Percentiles rank a stretch among this genome's conserved stretches.
These are phyloP conservation scores for Malus domestica DNA, from an alignment of 306 rosid species.

Conservation along the genomic window DNA sequence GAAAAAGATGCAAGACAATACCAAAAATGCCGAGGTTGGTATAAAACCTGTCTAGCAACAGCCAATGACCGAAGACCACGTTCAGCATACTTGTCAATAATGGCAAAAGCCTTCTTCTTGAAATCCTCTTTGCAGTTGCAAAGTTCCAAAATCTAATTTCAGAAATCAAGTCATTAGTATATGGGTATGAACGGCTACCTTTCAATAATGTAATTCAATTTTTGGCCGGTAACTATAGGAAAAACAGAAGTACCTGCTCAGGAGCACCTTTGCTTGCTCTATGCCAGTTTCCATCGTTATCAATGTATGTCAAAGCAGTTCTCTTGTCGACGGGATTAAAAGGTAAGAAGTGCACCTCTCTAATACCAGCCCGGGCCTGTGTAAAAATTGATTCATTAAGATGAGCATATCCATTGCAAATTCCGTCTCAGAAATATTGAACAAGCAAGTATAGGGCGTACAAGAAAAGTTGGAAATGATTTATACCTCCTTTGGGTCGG, in stretches of 20 bases:
- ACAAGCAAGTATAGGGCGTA: not conserved
- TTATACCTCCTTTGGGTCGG: constrained; percentile 92
- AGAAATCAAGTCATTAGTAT: constrained; percentile 17
- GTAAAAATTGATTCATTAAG: not conserved
- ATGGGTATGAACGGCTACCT: not conserved
- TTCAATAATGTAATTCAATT: not conserved
- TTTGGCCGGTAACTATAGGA: not conserved
- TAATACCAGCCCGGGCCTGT: constrained; percentile 86
- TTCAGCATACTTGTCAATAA: constrained; percentile 90
- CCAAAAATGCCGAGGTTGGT: not conserved
- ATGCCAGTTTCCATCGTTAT: constrained; percentile 74
- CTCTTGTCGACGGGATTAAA: constrained; percentile 97
- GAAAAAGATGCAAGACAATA: not conserved
- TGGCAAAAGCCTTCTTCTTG: constrained; percentile 55
- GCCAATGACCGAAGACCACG: constrained; percentile 97
- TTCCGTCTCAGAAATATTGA: not conserved
- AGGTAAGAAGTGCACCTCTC: constrained; percentile 88
- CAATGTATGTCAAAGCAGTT: constrained; percentile 97
- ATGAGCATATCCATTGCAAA: not conserved
- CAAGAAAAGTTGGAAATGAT: not conserved
- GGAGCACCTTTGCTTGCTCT: constrained; percentile 99
- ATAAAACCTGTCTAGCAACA: constrained; percentile 81
- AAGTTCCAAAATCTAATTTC: constrained; percentile 54
- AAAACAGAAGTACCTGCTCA: constrained; percentile 63
- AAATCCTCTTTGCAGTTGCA: constrained; percentile 83